Base-by-base conservation (phyloP, 805 yeast species). In the Teunomyces lycoperdinae region DNA sequence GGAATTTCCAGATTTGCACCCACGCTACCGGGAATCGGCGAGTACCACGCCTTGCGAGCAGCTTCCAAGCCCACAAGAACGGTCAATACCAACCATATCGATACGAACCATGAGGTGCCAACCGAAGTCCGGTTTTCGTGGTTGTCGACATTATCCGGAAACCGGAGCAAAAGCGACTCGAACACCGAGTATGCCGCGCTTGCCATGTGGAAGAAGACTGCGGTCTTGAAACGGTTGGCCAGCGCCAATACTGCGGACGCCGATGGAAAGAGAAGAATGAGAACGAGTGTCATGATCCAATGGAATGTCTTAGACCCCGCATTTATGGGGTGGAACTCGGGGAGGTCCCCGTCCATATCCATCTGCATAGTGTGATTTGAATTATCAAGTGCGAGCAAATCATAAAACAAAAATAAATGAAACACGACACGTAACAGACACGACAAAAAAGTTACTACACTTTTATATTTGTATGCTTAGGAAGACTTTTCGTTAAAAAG, bases 41-140 rank as follows among this genome's bases (percentile, higher is more conserved):
- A 11, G 40, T 34, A 35, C 28, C 13, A 10, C 24, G 40, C 29
- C 11, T 26, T 20, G 13, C 40, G 27, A 8, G 28, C 40, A 4
- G 40, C 40, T 5, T 26, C 40, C 43, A 40, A 71, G 0, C 89
- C 91, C 14, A 77, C 53, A 49, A 84, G 20, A 17, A 17, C 20
- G 20, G 20, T 17, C 20, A 17, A 17, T 17, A 3, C 20, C 20
- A 78, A 69, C 38, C 79, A 66, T 24, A 79, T 59, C 24, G 78
- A 61, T 43, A 85, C 67, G 53, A 81, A 77, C 84, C 86, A 80
- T n/a, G 81, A 80, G 0, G 89, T 80, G 0, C 88, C 89, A 46
- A 80, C 71, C 9, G 87, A 80, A 0, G 89, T 81, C 48, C 78
- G 66, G 61, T 84, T 85, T 59, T 86, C 92, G 47, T 82, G 81